Evolutionary conservation across 228 moss, liverwort and hornwort species (phyloP).

Genomic region (Sphagnum magellanicum): DNA sequence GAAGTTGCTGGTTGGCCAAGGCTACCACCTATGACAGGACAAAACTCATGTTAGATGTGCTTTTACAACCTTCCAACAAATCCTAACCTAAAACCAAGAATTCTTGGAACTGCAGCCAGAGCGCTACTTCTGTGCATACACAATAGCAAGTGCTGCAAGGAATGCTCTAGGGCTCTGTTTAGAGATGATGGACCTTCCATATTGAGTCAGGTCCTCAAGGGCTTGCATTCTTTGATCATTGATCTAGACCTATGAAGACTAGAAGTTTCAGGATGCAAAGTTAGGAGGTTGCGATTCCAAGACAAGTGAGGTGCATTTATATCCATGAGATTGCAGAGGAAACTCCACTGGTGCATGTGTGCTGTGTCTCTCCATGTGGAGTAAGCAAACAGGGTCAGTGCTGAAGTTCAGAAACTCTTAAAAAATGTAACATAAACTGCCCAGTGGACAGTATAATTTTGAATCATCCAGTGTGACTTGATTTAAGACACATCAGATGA

Average conservation of each 20-base stretch:
- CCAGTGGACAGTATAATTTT: too few relatives aligned
- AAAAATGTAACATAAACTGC: too few relatives aligned
- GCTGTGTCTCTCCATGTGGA: too few relatives aligned
- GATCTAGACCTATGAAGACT: background rate
- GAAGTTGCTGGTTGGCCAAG: slow-evolving; percentile 74
- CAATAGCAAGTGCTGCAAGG: background rate
- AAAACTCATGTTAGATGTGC: background rate
- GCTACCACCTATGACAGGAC: slow-evolving; percentile 60
- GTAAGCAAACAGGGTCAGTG: too few relatives aligned
- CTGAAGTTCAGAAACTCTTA: too few relatives aligned
- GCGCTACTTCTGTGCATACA: background rate
- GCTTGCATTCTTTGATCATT: background rate
- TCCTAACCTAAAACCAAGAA: background rate
- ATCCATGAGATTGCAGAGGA: too few relatives aligned
- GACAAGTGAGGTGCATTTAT: too few relatives aligned
- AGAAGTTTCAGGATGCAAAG: too few relatives aligned
- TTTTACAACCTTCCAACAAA: background rate
- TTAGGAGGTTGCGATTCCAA: too few relatives aligned
- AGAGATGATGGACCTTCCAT: background rate
- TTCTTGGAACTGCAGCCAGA: background rate
- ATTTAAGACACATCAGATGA: too few relatives aligned
- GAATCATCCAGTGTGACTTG: too few relatives aligned
- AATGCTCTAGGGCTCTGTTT: background rate
- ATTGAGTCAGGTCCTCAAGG: background rate
- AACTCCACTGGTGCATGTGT: too few relatives aligned